Conservation (phyloP, 2,329 filamentous ascomycete genomes). For the Trichoderma guizhouense region DNA sequence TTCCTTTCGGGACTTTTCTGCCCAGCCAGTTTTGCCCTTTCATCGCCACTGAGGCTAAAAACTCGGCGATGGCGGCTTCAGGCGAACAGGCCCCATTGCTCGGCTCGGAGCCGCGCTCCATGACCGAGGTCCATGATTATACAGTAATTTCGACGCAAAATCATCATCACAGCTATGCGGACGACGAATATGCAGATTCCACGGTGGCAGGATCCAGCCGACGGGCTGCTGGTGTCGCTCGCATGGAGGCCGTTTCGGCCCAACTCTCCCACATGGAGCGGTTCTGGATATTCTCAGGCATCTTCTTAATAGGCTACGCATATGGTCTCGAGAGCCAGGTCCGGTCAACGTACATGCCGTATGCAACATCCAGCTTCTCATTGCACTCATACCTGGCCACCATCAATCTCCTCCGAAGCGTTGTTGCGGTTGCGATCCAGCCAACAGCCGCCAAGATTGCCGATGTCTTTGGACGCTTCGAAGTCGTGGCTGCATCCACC, state of each 20-base stretch:
- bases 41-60: not conserved
- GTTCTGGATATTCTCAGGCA: slow-evolving; percentile 50
- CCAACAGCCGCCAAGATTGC: slow-evolving; percentile 60
- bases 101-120: slow-evolving; percentile 9
- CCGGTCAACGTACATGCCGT: slow-evolving; percentile 51
- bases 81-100: slow-evolving; percentile 11
- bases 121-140: slow-evolving; percentile 11
- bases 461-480: slow-evolving; percentile 60
- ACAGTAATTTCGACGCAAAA: not conserved
- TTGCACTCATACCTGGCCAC: slow-evolving; percentile 56
- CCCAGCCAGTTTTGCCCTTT: not conserved
- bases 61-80: slow-evolving; percentile 1
- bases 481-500: slow-evolving; percentile 53
- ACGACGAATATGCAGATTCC: not conserved
- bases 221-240: slow-evolving; percentile 44
- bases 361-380: slow-evolving; percentile 50
- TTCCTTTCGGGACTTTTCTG: not conserved
- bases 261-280: slow-evolving; percentile 47
- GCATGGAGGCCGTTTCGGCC: slow-evolving; percentile 48
- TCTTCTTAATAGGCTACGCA: slow-evolving; percentile 59
- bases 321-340: slow-evolving; percentile 56
- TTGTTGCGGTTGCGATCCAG: slow-evolving; percentile 58
- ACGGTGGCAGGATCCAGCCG: not conserved
- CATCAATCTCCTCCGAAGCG: slow-evolving; percentile 54
- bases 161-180: not conserved